Evolutionary conservation across 2,329 filamentous ascomycete species (phyloP).

Genomic region (Chalaropsis thielavioides): DNA sequence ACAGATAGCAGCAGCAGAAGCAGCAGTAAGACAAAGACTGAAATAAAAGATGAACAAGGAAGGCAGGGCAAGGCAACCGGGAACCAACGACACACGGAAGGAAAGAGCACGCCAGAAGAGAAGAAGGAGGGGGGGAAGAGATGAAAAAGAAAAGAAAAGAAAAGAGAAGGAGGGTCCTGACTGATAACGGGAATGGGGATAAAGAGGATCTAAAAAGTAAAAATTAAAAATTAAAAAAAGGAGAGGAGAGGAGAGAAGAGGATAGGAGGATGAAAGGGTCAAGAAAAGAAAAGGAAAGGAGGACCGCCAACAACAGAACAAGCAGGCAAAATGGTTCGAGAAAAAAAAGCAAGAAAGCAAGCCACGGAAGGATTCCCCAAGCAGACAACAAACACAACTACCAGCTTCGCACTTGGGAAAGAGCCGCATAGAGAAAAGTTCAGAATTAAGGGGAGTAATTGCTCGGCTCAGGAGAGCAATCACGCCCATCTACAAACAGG

Average conservation of each 20-base stretch:
- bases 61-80: background rate
- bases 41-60: too few relatives aligned
- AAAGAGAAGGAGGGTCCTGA: constrained; percentile 4
- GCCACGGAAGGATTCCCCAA: background rate
- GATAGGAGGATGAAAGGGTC: constrained; percentile 4
- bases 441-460: too few relatives aligned
- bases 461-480: too few relatives aligned
- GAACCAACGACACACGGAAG: background rate
- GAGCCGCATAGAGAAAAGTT: too few relatives aligned
- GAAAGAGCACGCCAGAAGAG: background rate
- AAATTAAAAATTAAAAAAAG: too few relatives aligned
- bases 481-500: too few relatives aligned
- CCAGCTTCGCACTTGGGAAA: too few relatives aligned
- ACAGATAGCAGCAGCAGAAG: background rate
- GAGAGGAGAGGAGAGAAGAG: constrained; percentile 15
- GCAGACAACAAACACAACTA: too few relatives aligned
- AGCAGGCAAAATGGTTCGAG: background rate
- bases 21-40: background rate
- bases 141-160: constrained; percentile 4
- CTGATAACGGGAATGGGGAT: constrained; percentile 8
- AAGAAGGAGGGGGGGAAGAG: background rate
- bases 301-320: background rate
- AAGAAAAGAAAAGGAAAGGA: background rate
- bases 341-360: background rate
- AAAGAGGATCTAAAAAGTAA: constrained; percentile 18